Evolutionary conservation across 192 early-diverging fungal species (phyloP).

Genomic region (Entophlyctis luteolus): DNA sequence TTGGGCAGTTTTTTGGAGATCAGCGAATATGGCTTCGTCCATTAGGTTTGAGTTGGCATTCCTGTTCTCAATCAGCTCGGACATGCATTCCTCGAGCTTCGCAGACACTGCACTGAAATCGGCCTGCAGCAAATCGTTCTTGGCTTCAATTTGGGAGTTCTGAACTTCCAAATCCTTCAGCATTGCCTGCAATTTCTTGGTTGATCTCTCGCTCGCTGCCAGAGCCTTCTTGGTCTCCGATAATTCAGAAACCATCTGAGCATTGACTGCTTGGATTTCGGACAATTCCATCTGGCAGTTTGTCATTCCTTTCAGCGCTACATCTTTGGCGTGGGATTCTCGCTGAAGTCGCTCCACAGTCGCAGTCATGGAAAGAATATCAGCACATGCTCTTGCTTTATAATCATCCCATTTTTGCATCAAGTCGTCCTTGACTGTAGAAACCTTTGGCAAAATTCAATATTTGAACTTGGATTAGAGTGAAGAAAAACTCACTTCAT

Average conservation of each 20-base stretch:
- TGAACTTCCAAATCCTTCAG: conserved; percentile 11
- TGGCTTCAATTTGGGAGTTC: not conserved
- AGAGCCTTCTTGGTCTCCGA: not conserved
- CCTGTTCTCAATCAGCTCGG: not conserved
- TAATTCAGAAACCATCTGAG: conserved; percentile 1
- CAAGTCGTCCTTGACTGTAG: too few relatives aligned
- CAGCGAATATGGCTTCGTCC: conserved; percentile 12
- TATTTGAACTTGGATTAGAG: too few relatives aligned
- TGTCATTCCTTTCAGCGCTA: too few relatives aligned
- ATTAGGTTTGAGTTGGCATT: not conserved
- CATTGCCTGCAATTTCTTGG: conserved; percentile 4
- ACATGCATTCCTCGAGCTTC: not conserved
- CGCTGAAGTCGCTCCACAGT: too few relatives aligned
- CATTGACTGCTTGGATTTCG: too few relatives aligned
- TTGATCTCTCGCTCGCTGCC: not conserved
- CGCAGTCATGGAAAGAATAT: too few relatives aligned
- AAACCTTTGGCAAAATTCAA: too few relatives aligned
- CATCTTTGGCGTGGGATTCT: too few relatives aligned
- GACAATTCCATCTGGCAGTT: too few relatives aligned
- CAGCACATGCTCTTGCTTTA: too few relatives aligned
- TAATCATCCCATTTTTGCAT: too few relatives aligned
- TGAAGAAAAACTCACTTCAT: too few relatives aligned
- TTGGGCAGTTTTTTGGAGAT: not conserved
- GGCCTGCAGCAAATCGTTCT: not conserved
- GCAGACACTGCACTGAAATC: not conserved